phyloP scores from a whole-genome alignment of 169 alveolate species.

The Eimeria sp. region DNA sequence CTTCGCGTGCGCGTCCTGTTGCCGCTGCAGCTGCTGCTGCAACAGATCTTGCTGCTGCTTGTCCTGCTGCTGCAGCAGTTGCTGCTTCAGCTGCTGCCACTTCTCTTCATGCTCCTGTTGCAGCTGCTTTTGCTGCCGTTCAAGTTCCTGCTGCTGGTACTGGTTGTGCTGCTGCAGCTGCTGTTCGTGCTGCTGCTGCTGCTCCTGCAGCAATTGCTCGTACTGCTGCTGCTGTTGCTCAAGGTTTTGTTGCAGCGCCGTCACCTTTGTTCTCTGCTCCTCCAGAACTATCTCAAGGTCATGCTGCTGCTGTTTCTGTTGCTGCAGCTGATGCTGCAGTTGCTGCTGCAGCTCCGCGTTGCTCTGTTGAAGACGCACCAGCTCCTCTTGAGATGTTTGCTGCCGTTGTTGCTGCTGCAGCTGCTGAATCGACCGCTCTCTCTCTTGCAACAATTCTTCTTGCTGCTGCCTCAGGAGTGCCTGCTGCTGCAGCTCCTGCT shows the following conservation, averaged over 20 bases:
- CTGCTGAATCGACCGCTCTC: not conserved
- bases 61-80: not conserved
- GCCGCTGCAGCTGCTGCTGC: slow-evolving; percentile 37
- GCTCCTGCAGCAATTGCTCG: not conserved
- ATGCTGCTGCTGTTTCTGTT: not conserved
- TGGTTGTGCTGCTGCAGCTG: slow-evolving; percentile 12
- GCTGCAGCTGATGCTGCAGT: slow-evolving; percentile 2
- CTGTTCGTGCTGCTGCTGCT: slow-evolving; percentile 32
- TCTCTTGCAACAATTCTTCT: not conserved
- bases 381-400: slow-evolving; percentile 6
- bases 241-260: slow-evolving; percentile 14
- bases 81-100: not conserved
- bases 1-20: not conserved
- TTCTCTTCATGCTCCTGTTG: not conserved
- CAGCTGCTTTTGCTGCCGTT: not conserved
- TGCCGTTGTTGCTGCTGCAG: slow-evolving; percentile 33
- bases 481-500: slow-evolving; percentile 14
- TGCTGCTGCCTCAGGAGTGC: slow-evolving; percentile 9
- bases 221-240: slow-evolving; percentile 22
- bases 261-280: not conserved
- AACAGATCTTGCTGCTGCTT: not conserved
- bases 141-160: not conserved
- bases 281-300: slow-evolving; percentile 25
- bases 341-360: slow-evolving; percentile 34
- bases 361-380: not conserved